These are phyloP conservation scores for Nitzschia palea DNA, from an alignment of 108 stramenopile species.

Conservation along the genomic window DNA sequence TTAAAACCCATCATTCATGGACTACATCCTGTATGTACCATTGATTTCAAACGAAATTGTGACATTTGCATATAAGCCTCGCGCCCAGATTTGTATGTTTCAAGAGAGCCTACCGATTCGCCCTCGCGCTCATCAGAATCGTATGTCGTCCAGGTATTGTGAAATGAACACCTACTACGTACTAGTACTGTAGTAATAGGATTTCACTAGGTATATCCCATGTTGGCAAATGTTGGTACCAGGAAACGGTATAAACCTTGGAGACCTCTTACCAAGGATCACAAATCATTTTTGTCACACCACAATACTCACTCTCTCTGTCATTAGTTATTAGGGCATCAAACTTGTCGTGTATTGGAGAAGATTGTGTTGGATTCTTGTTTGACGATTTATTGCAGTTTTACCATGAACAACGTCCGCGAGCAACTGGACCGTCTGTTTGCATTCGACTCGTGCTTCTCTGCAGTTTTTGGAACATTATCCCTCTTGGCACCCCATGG, in stretches of 20 bases:
- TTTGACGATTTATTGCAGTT: no score
- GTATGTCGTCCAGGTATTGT: not conserved
- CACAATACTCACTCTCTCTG: no score
- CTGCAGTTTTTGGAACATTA: constrained; percentile 59
- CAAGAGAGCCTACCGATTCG: not conserved
- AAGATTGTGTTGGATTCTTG: no score
- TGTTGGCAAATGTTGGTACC: no score
- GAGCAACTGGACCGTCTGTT: constrained; percentile 68
- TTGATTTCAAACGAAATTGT: constrained; percentile 4
- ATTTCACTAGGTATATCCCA: no score
- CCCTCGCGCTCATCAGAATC: constrained; percentile 3
- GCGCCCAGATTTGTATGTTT: not conserved
- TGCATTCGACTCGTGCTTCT: constrained; percentile 63
- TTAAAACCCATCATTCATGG: not conserved
- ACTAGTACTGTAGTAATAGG: no score
- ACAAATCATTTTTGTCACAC: no score
- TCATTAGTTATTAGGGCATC: no score
- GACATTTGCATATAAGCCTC: constrained; percentile 1
- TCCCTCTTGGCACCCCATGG: constrained; percentile 76
- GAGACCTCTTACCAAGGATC: no score
- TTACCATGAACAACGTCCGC: constrained; percentile 17
- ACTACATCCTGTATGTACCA: not conserved
- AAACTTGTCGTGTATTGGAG: no score
- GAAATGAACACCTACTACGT: no score
- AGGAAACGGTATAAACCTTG: no score